phyloP scores from a whole-genome alignment of 331 rosid genomes.

The Phaseolus coccineus region DNA sequence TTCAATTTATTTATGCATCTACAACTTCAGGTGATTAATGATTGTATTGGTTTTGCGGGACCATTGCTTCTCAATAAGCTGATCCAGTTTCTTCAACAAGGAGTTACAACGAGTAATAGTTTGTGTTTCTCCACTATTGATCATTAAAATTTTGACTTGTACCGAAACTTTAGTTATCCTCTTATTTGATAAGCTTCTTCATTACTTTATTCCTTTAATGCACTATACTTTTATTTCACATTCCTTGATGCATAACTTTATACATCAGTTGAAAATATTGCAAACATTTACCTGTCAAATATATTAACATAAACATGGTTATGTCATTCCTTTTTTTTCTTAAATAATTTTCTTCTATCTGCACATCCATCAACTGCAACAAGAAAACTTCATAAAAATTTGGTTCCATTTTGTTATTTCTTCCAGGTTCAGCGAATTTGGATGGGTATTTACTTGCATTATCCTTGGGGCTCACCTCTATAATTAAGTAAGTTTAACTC shows the following conservation, averaged over 20 bases:
- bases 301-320: conserved; percentile 1
- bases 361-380: conserved; percentile 29
- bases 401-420: conserved; percentile 32
- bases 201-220: background rate
- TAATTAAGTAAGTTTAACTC: conserved; percentile 73
- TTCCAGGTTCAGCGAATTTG: conserved; percentile 66
- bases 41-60: conserved; percentile 87
- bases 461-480: conserved; percentile 82
- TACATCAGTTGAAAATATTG: conserved; percentile 13
- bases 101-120: conserved; percentile 51
- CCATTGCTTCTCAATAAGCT: conserved; percentile 96
- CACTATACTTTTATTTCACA: background rate
- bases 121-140: conserved; percentile 41
- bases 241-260: conserved; percentile 17
- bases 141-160: conserved; percentile 40
- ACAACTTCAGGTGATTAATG: conserved; percentile 79
- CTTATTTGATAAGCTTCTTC: conserved; percentile 23
- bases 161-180: conserved; percentile 28
- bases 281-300: background rate
- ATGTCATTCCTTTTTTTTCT: conserved; percentile 13
- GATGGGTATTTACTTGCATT: conserved; percentile 89
- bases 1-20: conserved; percentile 15
- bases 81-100: conserved; percentile 87
- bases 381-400: background rate
- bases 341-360: conserved; percentile 15